Base-by-base conservation (phyloP, 768 basidiomycete species). In the Termitomyces sp. region DNA sequence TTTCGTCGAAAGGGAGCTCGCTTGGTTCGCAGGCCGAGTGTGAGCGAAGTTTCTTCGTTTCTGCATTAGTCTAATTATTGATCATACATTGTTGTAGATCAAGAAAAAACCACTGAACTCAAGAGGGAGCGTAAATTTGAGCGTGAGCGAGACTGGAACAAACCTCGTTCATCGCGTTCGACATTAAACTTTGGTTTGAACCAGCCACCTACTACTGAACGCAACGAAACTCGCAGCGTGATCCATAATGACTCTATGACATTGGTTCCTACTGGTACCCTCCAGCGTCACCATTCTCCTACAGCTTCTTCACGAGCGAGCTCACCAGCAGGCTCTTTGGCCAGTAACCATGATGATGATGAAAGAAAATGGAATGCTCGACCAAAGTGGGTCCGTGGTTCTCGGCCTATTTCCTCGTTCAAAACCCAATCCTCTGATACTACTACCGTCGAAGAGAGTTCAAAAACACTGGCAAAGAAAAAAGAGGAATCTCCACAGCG, bases 291-390 rank as follows among this genome's bases (percentile, higher is more conserved):
- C 45, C 67, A 72, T 29, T 73, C 75, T 20, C 64, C 64, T 45
- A 51, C 41, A 4, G 64, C 65, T 12, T 69, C 76, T 46, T 73
- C 75, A 36, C 68, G 73, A 44, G 68, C 75, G 5, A 73, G 72
- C 56, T 85, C 83, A 22, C 79, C 81, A 31, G 64, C 68, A 15
- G 62, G 66, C 20, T 79, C 77, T 22, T 55, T 71, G 34, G 60
- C 34, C 15, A 73, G 71, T 42, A 64, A 61, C 31, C 73, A 68
- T 15, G 72, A 65, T 3, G 62, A 62, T 18, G 65, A 71, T 5
- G 86, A 88, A 69, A 75, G 83, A 49, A 88, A 88, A 63, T 88
- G 86, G 87, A 84, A 86, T 67, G 79, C 85, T 8, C 80, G 76
- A 37, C 85, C 83, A 7, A 77, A 74, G 51, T 86, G 85, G 85